phyloP scores from a whole-genome alignment of 2,329 filamentous ascomycete species.

The Fusarium duplospermum region DNA sequence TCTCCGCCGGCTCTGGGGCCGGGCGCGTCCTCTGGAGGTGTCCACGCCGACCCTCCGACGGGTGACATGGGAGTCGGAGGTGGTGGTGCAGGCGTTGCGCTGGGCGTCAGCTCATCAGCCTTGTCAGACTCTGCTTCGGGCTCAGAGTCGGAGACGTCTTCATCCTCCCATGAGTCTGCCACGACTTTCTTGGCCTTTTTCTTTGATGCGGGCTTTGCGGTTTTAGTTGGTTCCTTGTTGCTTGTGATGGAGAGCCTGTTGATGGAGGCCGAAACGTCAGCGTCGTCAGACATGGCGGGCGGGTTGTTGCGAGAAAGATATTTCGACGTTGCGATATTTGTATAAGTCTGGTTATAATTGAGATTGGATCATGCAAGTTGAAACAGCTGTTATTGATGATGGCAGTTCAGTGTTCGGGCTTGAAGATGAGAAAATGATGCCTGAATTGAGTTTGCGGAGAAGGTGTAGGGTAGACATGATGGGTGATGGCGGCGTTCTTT shows the following conservation, averaged over 20 bases:
- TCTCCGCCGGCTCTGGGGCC: constrained; percentile 18
- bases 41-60: constrained; percentile 38
- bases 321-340: neutral
- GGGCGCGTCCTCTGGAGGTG: constrained; percentile 20
- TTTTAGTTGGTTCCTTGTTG: constrained; percentile 28
- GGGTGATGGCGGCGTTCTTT: neutral
- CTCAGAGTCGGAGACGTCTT: constrained; percentile 62
- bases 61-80: constrained; percentile 76
- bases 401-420: neutral
- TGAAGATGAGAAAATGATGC: neutral
- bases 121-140: constrained; percentile 47
- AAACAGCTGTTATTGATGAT: neutral
- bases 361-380: neutral
- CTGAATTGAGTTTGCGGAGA: constrained; percentile 29
- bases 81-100: constrained; percentile 59
- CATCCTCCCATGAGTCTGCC: constrained; percentile 67
- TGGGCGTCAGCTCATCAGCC: constrained; percentile 56
- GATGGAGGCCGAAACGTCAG: constrained; percentile 46
- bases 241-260: constrained; percentile 48
- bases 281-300: constrained; percentile 38
- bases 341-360: neutral
- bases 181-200: constrained; percentile 47
- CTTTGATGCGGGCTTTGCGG: constrained; percentile 44
- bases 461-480: constrained; percentile 22
- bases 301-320: neutral